Percentiles rank a stretch among this genome's conserved stretches.
Conservation (phyloP, 768 basidiomycete genomes). For the Suillus decipiens region DNA sequence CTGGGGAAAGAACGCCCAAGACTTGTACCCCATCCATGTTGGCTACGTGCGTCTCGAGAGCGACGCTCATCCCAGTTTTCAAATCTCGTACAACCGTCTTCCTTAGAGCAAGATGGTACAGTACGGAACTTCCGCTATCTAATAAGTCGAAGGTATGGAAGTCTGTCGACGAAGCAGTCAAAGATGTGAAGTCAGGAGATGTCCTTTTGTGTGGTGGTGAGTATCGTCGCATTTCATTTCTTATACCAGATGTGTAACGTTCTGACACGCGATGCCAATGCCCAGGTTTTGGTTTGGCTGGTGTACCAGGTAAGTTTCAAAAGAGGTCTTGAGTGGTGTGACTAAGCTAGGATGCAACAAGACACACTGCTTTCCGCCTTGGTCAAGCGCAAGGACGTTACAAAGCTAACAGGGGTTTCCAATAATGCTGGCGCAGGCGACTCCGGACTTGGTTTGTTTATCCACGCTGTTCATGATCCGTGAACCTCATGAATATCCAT, state of each 20-base stretch:
- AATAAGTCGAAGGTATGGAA: conserved; percentile 70
- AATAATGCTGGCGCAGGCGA: conserved; percentile 83
- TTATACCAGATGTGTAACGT: background rate
- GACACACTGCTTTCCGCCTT: conserved; percentile 86
- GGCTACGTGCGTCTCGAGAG: conserved; percentile 17
- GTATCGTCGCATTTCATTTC: conserved; percentile 24
- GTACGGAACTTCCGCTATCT: conserved; percentile 32
- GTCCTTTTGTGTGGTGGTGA: conserved; percentile 80
- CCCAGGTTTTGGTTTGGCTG: conserved; percentile 86
- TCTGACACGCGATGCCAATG: conserved; percentile 9
- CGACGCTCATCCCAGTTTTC: conserved; percentile 19
- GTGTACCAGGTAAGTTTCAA: conserved; percentile 68
- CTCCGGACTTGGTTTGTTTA: conserved; percentile 61
- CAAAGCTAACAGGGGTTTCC: conserved; percentile 76
- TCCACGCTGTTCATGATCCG: background rate
- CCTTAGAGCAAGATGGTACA: conserved; percentile 25
- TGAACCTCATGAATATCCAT: conserved; percentile 7
- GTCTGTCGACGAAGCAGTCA: conserved; percentile 81
- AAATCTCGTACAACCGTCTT: conserved; percentile 18
- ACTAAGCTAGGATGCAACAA: conserved; percentile 24
- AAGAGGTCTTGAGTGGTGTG: background rate
- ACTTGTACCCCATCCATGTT: conserved; percentile 23
- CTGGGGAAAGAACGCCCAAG: background rate
- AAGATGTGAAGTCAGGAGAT: conserved; percentile 80
- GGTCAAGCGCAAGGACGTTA: conserved; percentile 71